phyloP scores from a whole-genome alignment of 192 early-diverging fungal genomes.

The Dissophora globulifera region DNA sequence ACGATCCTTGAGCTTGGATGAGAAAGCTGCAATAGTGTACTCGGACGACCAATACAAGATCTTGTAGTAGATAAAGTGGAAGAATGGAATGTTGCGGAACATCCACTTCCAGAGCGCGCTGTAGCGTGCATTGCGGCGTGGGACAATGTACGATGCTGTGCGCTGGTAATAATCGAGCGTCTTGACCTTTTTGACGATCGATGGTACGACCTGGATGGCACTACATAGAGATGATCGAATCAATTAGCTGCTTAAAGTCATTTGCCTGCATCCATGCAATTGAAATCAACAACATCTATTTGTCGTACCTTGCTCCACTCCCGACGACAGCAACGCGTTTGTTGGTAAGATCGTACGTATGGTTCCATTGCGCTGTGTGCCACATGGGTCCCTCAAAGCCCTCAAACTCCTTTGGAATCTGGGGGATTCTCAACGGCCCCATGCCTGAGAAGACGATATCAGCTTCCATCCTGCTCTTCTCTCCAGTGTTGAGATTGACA shows the following conservation, averaged over 20 bases:
- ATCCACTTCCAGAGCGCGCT: conserved; percentile 38
- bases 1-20: conserved; percentile 2
- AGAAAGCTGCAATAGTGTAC: conserved; percentile 3
- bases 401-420: conserved; percentile 57
- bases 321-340: conserved; percentile 36
- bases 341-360: conserved; percentile 29
- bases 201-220: conserved; percentile 48
- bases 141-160: conserved; percentile 36
- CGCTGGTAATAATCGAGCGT: conserved; percentile 47
- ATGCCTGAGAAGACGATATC: conserved; percentile 54
- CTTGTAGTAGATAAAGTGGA: conserved; percentile 24
- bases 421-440: conserved; percentile 58
- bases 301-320: conserved; percentile 42
- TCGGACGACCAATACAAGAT: conserved; percentile 18
- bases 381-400: conserved; percentile 39
- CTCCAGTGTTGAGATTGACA: conserved; percentile 20
- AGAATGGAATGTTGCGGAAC: conserved; percentile 49
- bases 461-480: conserved; percentile 3
- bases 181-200: conserved; percentile 38
- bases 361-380: conserved; percentile 51
- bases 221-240: too few relatives aligned
- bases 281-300: neutral
- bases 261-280: neutral
- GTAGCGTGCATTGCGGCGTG: conserved; percentile 34
- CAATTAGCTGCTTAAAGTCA: too few relatives aligned